These are phyloP conservation scores for Candida morakotiae DNA, from an alignment of 805 yeast species.

Conservation along the genomic window DNA sequence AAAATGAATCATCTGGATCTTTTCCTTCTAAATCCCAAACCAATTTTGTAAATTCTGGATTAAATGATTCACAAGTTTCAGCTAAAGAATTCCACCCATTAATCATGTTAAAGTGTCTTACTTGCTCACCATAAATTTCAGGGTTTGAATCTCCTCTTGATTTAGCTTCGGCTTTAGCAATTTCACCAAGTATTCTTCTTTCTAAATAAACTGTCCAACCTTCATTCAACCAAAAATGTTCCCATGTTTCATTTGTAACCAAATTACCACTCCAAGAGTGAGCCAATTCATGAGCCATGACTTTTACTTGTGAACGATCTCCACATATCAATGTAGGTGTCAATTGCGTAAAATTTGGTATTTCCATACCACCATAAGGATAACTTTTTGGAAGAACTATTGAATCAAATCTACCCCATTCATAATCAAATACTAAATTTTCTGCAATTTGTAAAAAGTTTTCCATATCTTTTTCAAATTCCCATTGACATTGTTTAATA, in stretches of 20 bases:
- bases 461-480: slow-evolving; percentile 33
- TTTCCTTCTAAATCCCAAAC: slow-evolving; percentile 16
- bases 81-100: slow-evolving; percentile 28
- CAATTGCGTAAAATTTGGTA: slow-evolving; percentile 31
- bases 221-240: slow-evolving; percentile 36
- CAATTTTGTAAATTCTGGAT: slow-evolving; percentile 17
- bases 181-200: slow-evolving; percentile 28
- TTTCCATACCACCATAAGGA: slow-evolving; percentile 40
- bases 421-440: slow-evolving; percentile 27
- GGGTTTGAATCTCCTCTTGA: slow-evolving; percentile 14
- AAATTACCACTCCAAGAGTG: slow-evolving; percentile 37
- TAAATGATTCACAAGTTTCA: slow-evolving; percentile 20
- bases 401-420: slow-evolving; percentile 32
- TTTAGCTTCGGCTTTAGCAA: slow-evolving; percentile 21
- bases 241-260: slow-evolving; percentile 34
- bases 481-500: slow-evolving; percentile 29
- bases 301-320: slow-evolving; percentile 31
- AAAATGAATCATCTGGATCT: slow-evolving; percentile 19
- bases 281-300: slow-evolving; percentile 36
- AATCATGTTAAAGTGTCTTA: slow-evolving; percentile 27
- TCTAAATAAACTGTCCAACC: slow-evolving; percentile 36
- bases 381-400: slow-evolving; percentile 28
- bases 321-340: slow-evolving; percentile 31
- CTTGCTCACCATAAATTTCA: slow-evolving; percentile 25
- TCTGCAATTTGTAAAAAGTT: slow-evolving; percentile 32